These are phyloP conservation scores for Fusarium albidum DNA, from an alignment of 2,329 filamentous ascomycete species.

Conservation along the genomic window DNA sequence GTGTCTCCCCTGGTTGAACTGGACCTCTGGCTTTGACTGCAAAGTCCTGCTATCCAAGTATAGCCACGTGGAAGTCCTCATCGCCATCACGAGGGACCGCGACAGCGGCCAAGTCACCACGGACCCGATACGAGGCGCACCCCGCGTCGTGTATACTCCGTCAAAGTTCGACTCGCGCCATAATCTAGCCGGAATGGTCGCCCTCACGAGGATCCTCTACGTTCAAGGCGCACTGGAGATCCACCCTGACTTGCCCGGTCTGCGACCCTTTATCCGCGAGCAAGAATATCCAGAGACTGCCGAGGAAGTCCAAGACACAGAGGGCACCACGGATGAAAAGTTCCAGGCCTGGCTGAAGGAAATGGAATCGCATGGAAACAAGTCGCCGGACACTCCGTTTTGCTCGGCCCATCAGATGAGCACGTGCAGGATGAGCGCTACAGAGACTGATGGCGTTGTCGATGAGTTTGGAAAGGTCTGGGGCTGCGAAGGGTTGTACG, in stretches of 20 bases:
- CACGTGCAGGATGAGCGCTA: constrained; percentile 70
- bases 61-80: constrained; percentile 1
- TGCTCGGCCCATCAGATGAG: constrained; percentile 78
- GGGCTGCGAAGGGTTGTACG: constrained; percentile 67
- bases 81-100: constrained; percentile 5
- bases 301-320: too few relatives aligned
- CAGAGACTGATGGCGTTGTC: constrained; percentile 58
- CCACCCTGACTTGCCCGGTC: constrained; percentile 1
- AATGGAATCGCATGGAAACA: constrained; percentile 4
- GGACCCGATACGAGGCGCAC: constrained; percentile 1
- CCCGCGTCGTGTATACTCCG: constrained; percentile 9
- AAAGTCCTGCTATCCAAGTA: constrained; percentile 14
- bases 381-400: constrained; percentile 54
- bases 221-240: constrained; percentile 13
- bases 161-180: constrained; percentile 1
- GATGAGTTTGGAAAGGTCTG: constrained; percentile 64
- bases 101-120: background rate
- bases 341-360: constrained; percentile 6
- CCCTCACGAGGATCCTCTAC: constrained; percentile 9
- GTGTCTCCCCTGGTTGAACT: background rate
- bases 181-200: constrained; percentile 7
- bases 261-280: constrained; percentile 10
- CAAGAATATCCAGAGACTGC: background rate
- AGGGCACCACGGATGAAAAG: background rate
- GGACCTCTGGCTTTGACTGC: constrained; percentile 8